These are phyloP conservation scores for Metschnikowia orientalis DNA, from an alignment of 805 yeast species.

Conservation along the genomic window DNA sequence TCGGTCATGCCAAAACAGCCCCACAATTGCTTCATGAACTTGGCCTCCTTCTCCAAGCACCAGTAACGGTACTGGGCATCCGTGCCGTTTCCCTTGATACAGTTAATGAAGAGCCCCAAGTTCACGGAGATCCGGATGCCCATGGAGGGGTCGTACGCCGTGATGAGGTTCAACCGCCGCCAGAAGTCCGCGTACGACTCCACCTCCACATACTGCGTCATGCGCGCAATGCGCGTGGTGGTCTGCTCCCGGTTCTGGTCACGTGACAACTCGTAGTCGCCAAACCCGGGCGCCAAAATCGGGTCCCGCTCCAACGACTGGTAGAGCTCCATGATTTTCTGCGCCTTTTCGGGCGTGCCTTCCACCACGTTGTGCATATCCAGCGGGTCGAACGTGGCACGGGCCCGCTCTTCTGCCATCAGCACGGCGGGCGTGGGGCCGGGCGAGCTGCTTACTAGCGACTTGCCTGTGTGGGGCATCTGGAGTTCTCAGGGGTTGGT, in stretches of 20 bases:
- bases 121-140: conserved; percentile 38
- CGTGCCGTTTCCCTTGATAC: conserved; percentile 41
- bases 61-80: conserved; percentile 35
- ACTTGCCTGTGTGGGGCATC: conserved; percentile 20
- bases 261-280: conserved; percentile 32
- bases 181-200: conserved; percentile 30
- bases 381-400: conserved; percentile 29
- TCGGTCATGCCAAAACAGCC: conserved; percentile 23
- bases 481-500: background rate
- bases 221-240: conserved; percentile 31
- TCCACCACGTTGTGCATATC: conserved; percentile 41
- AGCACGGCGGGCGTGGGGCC: conserved; percentile 34
- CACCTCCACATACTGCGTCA: conserved; percentile 34
- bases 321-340: conserved; percentile 25
- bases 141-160: conserved; percentile 35
- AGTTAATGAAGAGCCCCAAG: conserved; percentile 37
- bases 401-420: conserved; percentile 31
- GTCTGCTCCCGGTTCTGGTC: conserved; percentile 30
- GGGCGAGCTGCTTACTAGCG: conserved; percentile 20
- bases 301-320: conserved; percentile 39
- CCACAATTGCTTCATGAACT: conserved; percentile 29
- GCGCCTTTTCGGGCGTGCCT: conserved; percentile 35
- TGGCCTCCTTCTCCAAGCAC: conserved; percentile 33
- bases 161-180: conserved; percentile 33
- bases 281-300: conserved; percentile 25